Evolutionary conservation across 352 stramenopile species (phyloP), one percentile per base, ranked within the genome.

Genomic region (Pythium chondricola): DNA sequence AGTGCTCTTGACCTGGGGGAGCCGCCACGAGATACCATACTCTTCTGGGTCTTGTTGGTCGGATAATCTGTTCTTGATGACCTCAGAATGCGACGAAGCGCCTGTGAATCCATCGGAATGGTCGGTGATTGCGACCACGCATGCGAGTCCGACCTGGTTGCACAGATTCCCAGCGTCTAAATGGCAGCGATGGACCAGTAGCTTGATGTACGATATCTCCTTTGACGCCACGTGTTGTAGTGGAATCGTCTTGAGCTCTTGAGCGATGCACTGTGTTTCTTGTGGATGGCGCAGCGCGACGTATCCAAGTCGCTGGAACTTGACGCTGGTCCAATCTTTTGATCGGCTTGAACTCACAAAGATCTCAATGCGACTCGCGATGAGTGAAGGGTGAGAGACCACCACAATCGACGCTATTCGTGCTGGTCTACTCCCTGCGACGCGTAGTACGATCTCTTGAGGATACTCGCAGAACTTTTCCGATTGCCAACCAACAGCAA

Each of bases 381-480:
- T 67, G 47, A 57, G 24, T 13, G 47, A 50, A 8, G 47, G 32
- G 14, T 58, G 13, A 13, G 43, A 42, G 9, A 52, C 37, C 10
- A 56, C 13, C 16, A 54, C 46, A 22, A 52, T 27, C 14, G 32
- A 43, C 11, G 38, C 37, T 29, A 45, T 69, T 48, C 26, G 58
- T 56, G 11, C 54, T 38, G 9, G 67, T 41, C 0, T 21, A 26
- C 6, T 63, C 51, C 50, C 54, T 43, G 68, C 70, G 9, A 83
- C 62, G 31, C 63, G 58, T 25, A 81, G 71, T 8, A 85, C 60
- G 24, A 85, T 17, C 30, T 81, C 66, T 35, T 85, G 70, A 10
- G 74, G 70, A 29, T 79, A 85, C 40, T 73, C 71, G 42, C 71
- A 85, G 52, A 85, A 74, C 50, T 73, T 81, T 36, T 79, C 67